phyloP scores from a whole-genome alignment of 306 rosid genomes.

The Comarum palustre region DNA sequence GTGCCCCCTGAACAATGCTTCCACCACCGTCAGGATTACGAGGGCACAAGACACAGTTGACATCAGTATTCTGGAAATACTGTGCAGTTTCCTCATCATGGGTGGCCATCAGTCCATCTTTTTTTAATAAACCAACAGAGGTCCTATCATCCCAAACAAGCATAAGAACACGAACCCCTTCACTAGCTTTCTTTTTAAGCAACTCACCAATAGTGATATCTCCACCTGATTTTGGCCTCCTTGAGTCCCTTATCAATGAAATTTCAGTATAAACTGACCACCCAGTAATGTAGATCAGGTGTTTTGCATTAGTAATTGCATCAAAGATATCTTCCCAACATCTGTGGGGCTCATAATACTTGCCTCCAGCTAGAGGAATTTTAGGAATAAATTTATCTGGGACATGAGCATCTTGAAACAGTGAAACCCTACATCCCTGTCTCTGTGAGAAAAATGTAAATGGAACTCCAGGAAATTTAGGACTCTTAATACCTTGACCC shows the following conservation, averaged over 20 bases:
- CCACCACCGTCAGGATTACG: constrained; percentile 50
- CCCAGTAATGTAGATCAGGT: constrained; percentile 49
- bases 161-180: constrained; percentile 47
- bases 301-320: constrained; percentile 48
- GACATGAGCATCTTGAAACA: constrained; percentile 49
- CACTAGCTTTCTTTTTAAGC: constrained; percentile 45
- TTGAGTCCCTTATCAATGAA: constrained; percentile 39
- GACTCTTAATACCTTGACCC: constrained; percentile 41
- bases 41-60: constrained; percentile 45
- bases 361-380: constrained; percentile 51
- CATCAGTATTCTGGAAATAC: constrained; percentile 33
- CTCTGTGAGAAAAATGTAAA: constrained; percentile 46
- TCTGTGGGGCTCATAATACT: constrained; percentile 42
- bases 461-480: constrained; percentile 51
- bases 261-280: constrained; percentile 48
- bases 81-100: constrained; percentile 49
- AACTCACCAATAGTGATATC: constrained; percentile 38
- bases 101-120: constrained; percentile 51
- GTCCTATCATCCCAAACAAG: constrained; percentile 55
- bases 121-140: constrained; percentile 34
- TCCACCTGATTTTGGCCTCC: constrained; percentile 50
- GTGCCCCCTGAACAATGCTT: constrained; percentile 37
- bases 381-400: constrained; percentile 43
- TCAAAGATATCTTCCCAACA: constrained; percentile 57
- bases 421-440: constrained; percentile 40